Evolutionary conservation across 176 grass and related monocot genomes (phyloP).

Genomic region (Raddia guianensis): DNA sequence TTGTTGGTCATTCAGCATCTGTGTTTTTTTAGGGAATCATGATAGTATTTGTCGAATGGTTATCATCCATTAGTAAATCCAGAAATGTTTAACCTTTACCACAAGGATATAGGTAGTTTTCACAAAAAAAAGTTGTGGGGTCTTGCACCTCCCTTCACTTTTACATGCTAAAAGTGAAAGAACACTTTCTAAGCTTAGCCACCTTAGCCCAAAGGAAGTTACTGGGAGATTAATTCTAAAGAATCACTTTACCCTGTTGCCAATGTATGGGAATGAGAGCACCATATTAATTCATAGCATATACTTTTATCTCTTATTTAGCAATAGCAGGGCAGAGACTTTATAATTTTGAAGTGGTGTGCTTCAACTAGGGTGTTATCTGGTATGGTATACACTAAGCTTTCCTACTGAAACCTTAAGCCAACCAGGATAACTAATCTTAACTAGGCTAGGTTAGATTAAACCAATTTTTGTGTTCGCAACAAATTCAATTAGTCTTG

Average conservation of each 20-base stretch:
- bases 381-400: slow-evolving; percentile 25
- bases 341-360: not conserved
- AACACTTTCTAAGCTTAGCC: not conserved
- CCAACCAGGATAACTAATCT: no score
- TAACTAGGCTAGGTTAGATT: no score
- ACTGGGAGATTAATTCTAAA: not conserved
- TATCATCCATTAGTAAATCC: not conserved
- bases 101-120: not conserved
- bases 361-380: not conserved
- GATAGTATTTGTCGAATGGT: not conserved
- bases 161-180: slow-evolving; percentile 1
- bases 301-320: slow-evolving; percentile 16
- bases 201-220: not conserved
- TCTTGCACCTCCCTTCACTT: slow-evolving; percentile 6
- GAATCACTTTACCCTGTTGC: not conserved
- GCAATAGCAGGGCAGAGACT: slow-evolving; percentile 8
- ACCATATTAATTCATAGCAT: not conserved
- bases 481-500: no score
- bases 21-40: slow-evolving; percentile 22
- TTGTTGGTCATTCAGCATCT: slow-evolving; percentile 21
- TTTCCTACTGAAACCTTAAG: not conserved
- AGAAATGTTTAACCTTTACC: not conserved
- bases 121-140: not conserved
- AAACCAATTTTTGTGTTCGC: no score
- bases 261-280: not conserved